These are phyloP conservation scores for Penicillium freii DNA, from an alignment of 2,329 filamentous ascomycete genomes.

Conservation along the genomic window DNA sequence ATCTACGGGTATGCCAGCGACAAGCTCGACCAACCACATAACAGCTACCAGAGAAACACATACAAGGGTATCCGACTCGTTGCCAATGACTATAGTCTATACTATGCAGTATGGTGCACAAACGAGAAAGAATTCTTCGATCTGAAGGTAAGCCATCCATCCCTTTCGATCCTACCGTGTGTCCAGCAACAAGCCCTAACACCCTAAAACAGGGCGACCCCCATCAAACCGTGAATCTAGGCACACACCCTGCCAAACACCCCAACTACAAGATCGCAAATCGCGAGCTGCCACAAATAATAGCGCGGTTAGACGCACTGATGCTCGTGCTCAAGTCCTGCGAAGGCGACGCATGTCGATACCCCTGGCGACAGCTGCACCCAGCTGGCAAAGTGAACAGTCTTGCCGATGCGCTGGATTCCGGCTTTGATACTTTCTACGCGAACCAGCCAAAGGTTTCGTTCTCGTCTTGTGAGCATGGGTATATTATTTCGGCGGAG, in stretches of 20 bases:
- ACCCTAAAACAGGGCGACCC: slow-evolving; percentile 48
- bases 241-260: slow-evolving; percentile 20
- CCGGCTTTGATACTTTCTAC: slow-evolving; percentile 55
- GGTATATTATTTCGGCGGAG: slow-evolving; percentile 57
- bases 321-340: slow-evolving; percentile 63
- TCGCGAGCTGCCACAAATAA: slow-evolving; percentile 37
- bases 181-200: not conserved
- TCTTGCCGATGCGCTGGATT: slow-evolving; percentile 52
- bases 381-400: slow-evolving; percentile 53
- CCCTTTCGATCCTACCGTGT: not conserved
- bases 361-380: slow-evolving; percentile 59
- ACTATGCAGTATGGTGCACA: slow-evolving; percentile 68
- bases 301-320: slow-evolving; percentile 57
- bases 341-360: slow-evolving; percentile 52
- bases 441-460: slow-evolving; percentile 50
- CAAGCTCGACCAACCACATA: slow-evolving; percentile 15
- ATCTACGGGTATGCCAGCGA: slow-evolving; percentile 29
- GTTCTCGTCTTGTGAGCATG: slow-evolving; percentile 55
- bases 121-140: slow-evolving; percentile 68
- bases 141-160: slow-evolving; percentile 46
- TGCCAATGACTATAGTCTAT: slow-evolving; percentile 56
- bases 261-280: slow-evolving; percentile 17
- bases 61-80: slow-evolving; percentile 62
- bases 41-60: slow-evolving; percentile 50
- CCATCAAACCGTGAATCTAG: slow-evolving; percentile 51